phyloP scores from a whole-genome alignment of 2,329 filamentous ascomycete genomes.

The Xylariaceae sp. region DNA sequence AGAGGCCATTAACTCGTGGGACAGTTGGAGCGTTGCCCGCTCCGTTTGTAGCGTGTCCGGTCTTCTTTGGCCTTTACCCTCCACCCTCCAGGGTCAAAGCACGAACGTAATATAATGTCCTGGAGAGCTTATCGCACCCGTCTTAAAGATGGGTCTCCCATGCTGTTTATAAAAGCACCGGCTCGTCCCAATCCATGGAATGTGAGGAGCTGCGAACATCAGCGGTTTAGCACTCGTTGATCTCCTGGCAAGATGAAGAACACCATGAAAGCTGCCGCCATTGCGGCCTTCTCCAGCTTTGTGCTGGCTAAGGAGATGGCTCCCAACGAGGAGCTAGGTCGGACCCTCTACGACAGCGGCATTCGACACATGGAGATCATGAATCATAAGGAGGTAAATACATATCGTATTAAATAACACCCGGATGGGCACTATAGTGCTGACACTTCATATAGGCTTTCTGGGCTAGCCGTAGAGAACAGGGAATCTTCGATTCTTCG shows the following conservation, averaged over 20 bases:
- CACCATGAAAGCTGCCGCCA: slow-evolving; percentile 35
- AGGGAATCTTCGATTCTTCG: slow-evolving; percentile 38
- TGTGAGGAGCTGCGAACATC: slow-evolving; percentile 21
- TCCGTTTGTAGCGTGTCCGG: too few species aligned
- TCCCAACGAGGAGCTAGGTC: slow-evolving; percentile 38
- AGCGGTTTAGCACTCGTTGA: slow-evolving; percentile 19
- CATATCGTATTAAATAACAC: neutral
- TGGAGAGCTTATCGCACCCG: slow-evolving; percentile 24
- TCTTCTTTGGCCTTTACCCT: too few species aligned
- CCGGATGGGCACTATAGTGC: neutral
- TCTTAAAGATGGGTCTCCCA: neutral
- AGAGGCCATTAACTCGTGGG: neutral
- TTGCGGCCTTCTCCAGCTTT: slow-evolving; percentile 38
- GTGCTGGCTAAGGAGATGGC: slow-evolving; percentile 42
- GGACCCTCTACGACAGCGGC: slow-evolving; percentile 43
- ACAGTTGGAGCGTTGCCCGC: neutral
- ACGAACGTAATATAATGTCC: neutral
- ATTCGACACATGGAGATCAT: slow-evolving; percentile 43
- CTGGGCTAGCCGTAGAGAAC: slow-evolving; percentile 40
- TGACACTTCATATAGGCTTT: slow-evolving; percentile 34
- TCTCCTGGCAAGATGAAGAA: slow-evolving; percentile 38
- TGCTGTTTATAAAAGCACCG: slow-evolving; percentile 19
- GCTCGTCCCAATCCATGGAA: neutral
- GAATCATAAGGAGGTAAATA: slow-evolving; percentile 39
- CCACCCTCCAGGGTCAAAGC: too few species aligned